Conservation (phyloP, 2,329 filamentous ascomycete species). For the Dactylellina cionopaga region DNA sequence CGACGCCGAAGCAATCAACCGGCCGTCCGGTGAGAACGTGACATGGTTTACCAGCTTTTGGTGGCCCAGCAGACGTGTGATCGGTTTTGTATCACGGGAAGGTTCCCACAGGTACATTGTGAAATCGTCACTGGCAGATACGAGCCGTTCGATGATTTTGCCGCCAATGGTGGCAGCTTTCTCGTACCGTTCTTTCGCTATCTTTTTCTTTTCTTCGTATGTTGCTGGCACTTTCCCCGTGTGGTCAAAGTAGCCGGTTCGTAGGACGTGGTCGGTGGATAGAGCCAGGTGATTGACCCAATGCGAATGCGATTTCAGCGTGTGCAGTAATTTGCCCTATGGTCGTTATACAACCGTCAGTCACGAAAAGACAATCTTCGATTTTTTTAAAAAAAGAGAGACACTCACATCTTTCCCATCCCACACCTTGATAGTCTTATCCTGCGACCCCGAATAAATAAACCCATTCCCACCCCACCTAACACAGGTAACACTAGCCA, state of each 20-base stretch:
- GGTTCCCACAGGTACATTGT: conserved; percentile 97
- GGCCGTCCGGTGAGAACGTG: conserved; percentile 84
- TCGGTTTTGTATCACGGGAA: conserved; percentile 77
- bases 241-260: conserved; percentile 88
- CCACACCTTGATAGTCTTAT: conserved; percentile 52
- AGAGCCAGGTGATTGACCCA: conserved; percentile 96
- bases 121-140: conserved; percentile 93
- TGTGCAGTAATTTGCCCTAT: conserved; percentile 81
- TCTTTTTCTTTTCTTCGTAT: conserved; percentile 75
- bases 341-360: conserved; percentile 69
- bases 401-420: conserved; percentile 49
- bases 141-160: conserved; percentile 81
- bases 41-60: conserved; percentile 43
- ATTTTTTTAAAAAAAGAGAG: neutral
- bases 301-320: conserved; percentile 83
- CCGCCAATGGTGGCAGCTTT: conserved; percentile 82
- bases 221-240: conserved; percentile 74
- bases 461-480: conserved; percentile 51
- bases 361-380: neutral
- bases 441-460: conserved; percentile 47
- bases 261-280: conserved; percentile 88
- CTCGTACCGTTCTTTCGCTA: conserved; percentile 84
- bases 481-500: conserved; percentile 83
- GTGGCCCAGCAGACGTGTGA: conserved; percentile 65
- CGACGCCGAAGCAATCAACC: conserved; percentile 83